These are phyloP conservation scores for Sistotremastrum niveocremeum DNA, from an alignment of 768 basidiomycete genomes.

Conservation along the genomic window DNA sequence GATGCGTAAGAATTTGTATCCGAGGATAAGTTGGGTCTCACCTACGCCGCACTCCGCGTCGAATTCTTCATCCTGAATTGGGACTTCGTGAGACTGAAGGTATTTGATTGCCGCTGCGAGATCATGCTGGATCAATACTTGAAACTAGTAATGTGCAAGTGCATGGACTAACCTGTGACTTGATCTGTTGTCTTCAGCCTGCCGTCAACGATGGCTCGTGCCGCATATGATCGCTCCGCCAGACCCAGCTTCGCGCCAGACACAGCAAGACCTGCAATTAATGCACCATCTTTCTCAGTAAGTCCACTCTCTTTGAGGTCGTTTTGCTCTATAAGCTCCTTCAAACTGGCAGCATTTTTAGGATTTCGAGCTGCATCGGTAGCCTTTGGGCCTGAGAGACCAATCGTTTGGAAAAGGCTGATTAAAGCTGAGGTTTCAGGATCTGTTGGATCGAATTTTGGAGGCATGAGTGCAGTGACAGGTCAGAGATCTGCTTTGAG, in stretches of 20 bases:
- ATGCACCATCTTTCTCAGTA: slow-evolving; percentile 65
- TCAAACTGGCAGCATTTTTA: slow-evolving; percentile 60
- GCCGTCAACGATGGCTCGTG: slow-evolving; percentile 56
- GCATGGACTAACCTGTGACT: slow-evolving; percentile 51
- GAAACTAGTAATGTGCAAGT: neutral
- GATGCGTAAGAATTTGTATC: neutral
- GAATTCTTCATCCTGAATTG: slow-evolving; percentile 59
- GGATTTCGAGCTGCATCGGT: slow-evolving; percentile 69
- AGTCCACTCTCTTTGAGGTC: slow-evolving; percentile 31
- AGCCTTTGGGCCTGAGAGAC: slow-evolving; percentile 63
- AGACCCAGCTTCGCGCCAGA: slow-evolving; percentile 48
- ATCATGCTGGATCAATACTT: neutral
- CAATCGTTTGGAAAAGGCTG: slow-evolving; percentile 61
- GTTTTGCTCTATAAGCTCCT: slow-evolving; percentile 51
- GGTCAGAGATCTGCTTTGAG: no score
- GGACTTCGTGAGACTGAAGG: slow-evolving; percentile 41
- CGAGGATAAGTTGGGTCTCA: slow-evolving; percentile 23
- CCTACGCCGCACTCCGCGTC: slow-evolving; percentile 79
- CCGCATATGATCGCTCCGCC: slow-evolving; percentile 45
- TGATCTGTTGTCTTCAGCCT: slow-evolving; percentile 75
- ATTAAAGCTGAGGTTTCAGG: slow-evolving; percentile 29
- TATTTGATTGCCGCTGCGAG: slow-evolving; percentile 62
- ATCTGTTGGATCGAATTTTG: slow-evolving; percentile 23
- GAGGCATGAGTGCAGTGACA: neutral
- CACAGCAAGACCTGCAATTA: slow-evolving; percentile 55